Percentiles rank a stretch among this genome's conserved stretches.
Conservation (phyloP, 176 grass and related monocot species). For the Hsuehochloa calcarea region DNA sequence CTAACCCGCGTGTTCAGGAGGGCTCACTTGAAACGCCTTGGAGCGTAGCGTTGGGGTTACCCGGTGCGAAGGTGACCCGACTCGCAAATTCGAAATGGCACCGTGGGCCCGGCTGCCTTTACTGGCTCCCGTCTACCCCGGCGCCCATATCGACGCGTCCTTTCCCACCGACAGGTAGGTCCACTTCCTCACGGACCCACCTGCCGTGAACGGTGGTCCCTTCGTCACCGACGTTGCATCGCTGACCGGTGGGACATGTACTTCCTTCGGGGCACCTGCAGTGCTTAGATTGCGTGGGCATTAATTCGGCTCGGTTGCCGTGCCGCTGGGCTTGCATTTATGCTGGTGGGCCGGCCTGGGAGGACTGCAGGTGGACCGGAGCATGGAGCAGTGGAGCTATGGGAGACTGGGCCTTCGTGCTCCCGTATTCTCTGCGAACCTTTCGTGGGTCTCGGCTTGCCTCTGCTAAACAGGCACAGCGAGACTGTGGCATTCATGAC, state of each 20-base stretch:
- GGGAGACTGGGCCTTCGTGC: neutral
- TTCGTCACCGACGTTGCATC: neutral
- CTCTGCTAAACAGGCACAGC: neutral
- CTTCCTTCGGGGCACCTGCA: neutral
- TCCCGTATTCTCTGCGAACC: neutral
- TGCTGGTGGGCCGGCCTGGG: neutral
- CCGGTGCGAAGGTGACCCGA: neutral
- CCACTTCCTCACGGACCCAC: accelerated
- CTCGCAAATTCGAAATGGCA: slow-evolving; percentile 11
- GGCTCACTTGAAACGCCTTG: neutral
- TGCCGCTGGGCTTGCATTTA: slow-evolving; percentile 11
- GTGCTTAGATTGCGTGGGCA: too few relatives aligned
- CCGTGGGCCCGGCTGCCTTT: neutral
- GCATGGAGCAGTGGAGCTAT: too few relatives aligned
- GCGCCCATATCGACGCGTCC: neutral
- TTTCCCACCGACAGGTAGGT: neutral
- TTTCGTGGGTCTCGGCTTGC: neutral
- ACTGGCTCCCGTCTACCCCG: slow-evolving; percentile 9
- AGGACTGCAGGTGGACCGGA: neutral
- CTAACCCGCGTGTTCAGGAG: neutral
- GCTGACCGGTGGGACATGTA: neutral
- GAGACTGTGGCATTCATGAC: neutral
- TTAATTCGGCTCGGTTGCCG: neutral
- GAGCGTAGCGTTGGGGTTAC: neutral
- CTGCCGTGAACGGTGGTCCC: too few relatives aligned